Evolutionary conservation across 257 asterid species (phyloP).

Genomic region (Coffea canephora): DNA sequence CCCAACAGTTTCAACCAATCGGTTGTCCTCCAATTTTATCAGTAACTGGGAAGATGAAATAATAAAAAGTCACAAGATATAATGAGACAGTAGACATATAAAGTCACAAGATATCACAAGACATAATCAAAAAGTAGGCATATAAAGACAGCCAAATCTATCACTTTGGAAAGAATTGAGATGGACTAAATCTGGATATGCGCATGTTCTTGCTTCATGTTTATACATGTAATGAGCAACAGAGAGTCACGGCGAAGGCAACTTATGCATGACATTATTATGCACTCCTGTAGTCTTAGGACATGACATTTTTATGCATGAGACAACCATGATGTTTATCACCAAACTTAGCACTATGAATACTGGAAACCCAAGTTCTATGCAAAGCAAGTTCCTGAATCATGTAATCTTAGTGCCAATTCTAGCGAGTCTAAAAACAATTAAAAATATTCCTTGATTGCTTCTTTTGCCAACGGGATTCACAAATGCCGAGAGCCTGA

Average conservation of each 20-base stretch:
- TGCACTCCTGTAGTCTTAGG: no score
- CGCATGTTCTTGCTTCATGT: neutral
- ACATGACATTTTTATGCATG: neutral
- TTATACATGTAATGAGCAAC: neutral
- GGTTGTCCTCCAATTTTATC: conserved; percentile 67
- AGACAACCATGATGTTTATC: neutral
- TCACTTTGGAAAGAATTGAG: neutral
- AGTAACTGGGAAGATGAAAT: conserved; percentile 55
- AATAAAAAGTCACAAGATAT: neutral
- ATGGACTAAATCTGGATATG: neutral
- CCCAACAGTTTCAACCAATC: conserved; percentile 96
- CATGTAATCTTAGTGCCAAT: no score
- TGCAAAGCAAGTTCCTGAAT: no score
- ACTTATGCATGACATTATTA: neutral
- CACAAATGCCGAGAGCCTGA: no score
- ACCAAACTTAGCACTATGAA: neutral
- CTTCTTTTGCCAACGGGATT: no score
- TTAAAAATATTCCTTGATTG: no score
- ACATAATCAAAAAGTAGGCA: neutral
- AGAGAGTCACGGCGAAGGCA: neutral
- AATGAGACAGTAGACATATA: neutral
- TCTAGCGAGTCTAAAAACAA: no score
- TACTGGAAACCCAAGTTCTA: no score
- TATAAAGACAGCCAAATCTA: neutral
- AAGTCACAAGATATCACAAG: no score